Conservation (phyloP, 2,329 filamentous ascomycete species). For the Chaetomiaceae sp. region DNA sequence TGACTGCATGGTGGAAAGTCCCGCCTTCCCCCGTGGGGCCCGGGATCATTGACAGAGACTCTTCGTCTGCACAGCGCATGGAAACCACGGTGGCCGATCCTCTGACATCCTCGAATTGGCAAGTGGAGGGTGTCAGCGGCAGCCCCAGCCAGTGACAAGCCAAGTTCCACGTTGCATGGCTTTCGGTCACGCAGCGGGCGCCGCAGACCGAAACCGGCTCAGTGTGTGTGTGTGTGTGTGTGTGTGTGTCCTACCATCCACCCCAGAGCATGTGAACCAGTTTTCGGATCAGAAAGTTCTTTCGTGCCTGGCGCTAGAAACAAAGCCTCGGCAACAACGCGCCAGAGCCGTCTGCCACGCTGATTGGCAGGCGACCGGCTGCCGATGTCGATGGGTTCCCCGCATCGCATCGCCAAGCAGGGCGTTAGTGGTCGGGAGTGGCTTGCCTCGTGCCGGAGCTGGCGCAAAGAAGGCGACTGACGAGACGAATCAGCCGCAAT, state of each 20-base stretch:
- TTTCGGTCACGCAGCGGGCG: neutral
- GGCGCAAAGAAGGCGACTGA: no score
- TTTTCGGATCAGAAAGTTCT: no score
- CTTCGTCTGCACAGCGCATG: no score
- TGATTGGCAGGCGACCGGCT: conserved; percentile 8
- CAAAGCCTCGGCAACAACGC: conserved; percentile 17
- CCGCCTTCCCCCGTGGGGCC: conserved; percentile 13
- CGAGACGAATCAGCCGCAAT: no score
- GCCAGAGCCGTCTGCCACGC: neutral
- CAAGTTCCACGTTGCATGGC: conserved; percentile 1
- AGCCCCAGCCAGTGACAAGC: neutral
- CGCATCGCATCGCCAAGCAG: neutral
- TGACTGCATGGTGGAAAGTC: no score
- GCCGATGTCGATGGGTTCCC: neutral
- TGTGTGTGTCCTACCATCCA: no score
- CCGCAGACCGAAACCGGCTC: no score
- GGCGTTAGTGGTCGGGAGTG: neutral
- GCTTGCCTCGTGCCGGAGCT: no score
- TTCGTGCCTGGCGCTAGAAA: conserved; percentile 18
- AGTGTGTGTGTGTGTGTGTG: no score
- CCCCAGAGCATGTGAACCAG: no score
- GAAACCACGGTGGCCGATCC: neutral
- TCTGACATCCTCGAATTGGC: neutral
- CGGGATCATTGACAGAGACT: no score
- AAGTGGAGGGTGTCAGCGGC: neutral